phyloP scores from a whole-genome alignment of 352 stramenopile genomes.

The Aphanomyces stellatus region DNA sequence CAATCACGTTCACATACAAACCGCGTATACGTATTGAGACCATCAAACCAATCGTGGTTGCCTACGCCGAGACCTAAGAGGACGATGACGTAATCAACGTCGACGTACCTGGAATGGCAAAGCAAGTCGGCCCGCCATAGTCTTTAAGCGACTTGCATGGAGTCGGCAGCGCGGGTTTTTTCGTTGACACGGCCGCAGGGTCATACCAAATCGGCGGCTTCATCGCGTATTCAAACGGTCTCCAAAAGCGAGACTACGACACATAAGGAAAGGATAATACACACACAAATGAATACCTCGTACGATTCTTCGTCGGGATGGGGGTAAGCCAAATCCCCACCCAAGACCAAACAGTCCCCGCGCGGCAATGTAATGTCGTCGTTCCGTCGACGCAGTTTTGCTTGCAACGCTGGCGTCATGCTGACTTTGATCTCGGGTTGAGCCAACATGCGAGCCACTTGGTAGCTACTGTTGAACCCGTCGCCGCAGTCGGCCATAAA shows the following conservation, averaged over 20 bases:
- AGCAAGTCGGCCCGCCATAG: conserved; percentile 64
- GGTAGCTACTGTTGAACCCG: conserved; percentile 91
- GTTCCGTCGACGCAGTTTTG: conserved; percentile 18
- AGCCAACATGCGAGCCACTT: conserved; percentile 85
- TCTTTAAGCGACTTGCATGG: conserved; percentile 37
- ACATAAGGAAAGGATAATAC: not conserved
- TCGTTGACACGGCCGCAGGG: conserved; percentile 80
- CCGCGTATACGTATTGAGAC: conserved; percentile 86
- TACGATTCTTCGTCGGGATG: conserved; percentile 83
- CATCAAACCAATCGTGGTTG: conserved; percentile 94
- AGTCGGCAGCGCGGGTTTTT: conserved; percentile 54
- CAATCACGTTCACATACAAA: conserved; percentile 88
- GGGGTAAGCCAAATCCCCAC: conserved; percentile 89
- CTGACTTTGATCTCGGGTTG: conserved; percentile 81
- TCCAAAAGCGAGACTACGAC: conserved; percentile 65
- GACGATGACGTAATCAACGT: not conserved
- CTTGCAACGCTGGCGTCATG: conserved; percentile 22
- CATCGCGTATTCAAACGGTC: conserved; percentile 92
- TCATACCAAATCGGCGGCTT: conserved; percentile 80
- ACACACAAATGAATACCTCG: too few relatives aligned
- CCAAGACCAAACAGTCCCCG: conserved; percentile 84
- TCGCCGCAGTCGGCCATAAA: conserved; percentile 92
- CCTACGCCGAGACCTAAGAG: conserved; percentile 24
- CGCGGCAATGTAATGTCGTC: conserved; percentile 49
- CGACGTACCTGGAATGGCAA: conserved; percentile 46